These are phyloP conservation scores for Phytophthora tubulina DNA, from an alignment of 352 stramenopile species.

Conservation along the genomic window DNA sequence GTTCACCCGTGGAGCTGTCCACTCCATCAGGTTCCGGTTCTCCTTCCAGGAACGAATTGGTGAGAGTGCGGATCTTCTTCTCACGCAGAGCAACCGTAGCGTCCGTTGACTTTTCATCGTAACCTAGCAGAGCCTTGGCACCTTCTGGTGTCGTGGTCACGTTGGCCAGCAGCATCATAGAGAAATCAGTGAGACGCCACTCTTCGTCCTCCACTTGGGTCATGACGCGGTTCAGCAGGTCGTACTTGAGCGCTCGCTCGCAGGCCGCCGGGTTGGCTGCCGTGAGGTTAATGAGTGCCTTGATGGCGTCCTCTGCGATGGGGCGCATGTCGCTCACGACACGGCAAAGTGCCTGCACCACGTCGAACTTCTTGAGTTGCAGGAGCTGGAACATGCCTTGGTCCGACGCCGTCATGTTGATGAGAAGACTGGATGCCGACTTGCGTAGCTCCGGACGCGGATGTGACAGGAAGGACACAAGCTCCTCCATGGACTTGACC, in stretches of 20 bases:
- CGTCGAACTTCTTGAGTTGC: slow-evolving; percentile 75
- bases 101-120: slow-evolving; percentile 58
- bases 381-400: slow-evolving; percentile 81
- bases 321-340: slow-evolving; percentile 86
- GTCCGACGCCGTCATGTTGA: slow-evolving; percentile 88
- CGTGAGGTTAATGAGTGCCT: slow-evolving; percentile 89
- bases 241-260: slow-evolving; percentile 80
- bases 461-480: slow-evolving; percentile 86
- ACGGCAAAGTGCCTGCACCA: slow-evolving; percentile 80
- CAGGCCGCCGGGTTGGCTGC: slow-evolving; percentile 71
- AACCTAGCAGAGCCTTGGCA: slow-evolving; percentile 71
- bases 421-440: slow-evolving; percentile 81
- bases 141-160: slow-evolving; percentile 79
- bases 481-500: slow-evolving; percentile 82
- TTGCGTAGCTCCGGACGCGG: slow-evolving; percentile 87
- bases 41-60: slow-evolving; percentile 72
- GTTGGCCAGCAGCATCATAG: slow-evolving; percentile 91
- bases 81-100: slow-evolving; percentile 68
- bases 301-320: slow-evolving; percentile 88
- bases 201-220: slow-evolving; percentile 84
- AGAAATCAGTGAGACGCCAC: slow-evolving; percentile 85
- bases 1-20: slow-evolving; percentile 71
- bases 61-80: slow-evolving; percentile 85
- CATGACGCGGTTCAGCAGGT: slow-evolving; percentile 90
- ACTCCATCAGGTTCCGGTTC: slow-evolving; percentile 83